Evolutionary conservation across 192 early-diverging fungal species (phyloP).

Genomic region (Backusella mclennaniae): DNA sequence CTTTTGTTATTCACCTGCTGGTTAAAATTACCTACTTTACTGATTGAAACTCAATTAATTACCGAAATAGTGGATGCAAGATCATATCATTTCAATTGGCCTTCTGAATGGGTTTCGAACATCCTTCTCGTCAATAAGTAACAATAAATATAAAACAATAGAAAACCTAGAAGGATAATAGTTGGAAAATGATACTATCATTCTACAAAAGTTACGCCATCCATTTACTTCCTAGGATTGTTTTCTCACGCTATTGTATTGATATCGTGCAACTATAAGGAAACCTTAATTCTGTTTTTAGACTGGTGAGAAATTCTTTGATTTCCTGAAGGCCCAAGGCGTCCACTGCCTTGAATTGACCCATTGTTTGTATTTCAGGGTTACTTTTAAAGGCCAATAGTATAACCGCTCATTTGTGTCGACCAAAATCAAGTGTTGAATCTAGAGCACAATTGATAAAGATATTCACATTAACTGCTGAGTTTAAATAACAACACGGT

Average conservation of each 20-base stretch:
- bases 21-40: background rate
- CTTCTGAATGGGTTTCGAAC: background rate
- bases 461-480: background rate
- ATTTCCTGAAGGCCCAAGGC: background rate
- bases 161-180: background rate
- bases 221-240: background rate
- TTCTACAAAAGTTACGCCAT: background rate
- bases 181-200: background rate
- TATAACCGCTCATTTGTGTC: background rate
- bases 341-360: background rate
- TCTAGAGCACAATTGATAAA: background rate
- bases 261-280: background rate
- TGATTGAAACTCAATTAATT: background rate
- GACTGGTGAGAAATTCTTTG: conserved; percentile 1
- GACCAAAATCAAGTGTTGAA: background rate
- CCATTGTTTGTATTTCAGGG: background rate
- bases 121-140: background rate
- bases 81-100: background rate
- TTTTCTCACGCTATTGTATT: conserved; percentile 6
- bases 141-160: background rate
- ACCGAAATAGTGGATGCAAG: background rate
- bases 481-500: background rate
- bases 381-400: background rate
- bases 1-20: background rate
- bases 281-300: background rate